A percentile compares a stretch with the other conserved stretches of the same genome.
Evolutionary conservation across 2,329 filamentous ascomycete species (phyloP).

Genomic region (Gyromitra esculenta): DNA sequence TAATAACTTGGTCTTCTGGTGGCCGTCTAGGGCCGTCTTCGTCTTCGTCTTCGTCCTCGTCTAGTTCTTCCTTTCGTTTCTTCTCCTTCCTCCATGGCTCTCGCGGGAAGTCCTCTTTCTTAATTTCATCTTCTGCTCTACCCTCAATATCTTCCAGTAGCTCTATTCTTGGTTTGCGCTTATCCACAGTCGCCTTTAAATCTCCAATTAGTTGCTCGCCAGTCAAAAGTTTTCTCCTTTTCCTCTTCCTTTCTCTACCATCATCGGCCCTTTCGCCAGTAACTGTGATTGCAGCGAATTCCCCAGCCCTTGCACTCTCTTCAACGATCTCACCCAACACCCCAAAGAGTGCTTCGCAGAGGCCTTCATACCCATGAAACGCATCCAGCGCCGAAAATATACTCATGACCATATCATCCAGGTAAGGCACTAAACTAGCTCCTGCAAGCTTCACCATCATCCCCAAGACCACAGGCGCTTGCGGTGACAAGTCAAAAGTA

Average conservation of each 20-base stretch:
- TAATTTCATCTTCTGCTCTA: slow-evolving; percentile 60
- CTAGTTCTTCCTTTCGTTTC: slow-evolving; percentile 57
- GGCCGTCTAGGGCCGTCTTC: slow-evolving; percentile 60
- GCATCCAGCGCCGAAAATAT: slow-evolving; percentile 94
- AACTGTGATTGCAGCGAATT: slow-evolving; percentile 63
- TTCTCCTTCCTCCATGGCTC: slow-evolving; percentile 61
- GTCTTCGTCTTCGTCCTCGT: slow-evolving; percentile 60
- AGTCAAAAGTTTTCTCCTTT: slow-evolving; percentile 42
- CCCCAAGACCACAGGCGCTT: slow-evolving; percentile 85
- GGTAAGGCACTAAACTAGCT: slow-evolving; percentile 79
- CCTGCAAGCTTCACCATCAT: slow-evolving; percentile 96
- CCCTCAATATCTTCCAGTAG: slow-evolving; percentile 18
- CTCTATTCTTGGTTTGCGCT: slow-evolving; percentile 26
- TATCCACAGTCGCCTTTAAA: slow-evolving; percentile 17
- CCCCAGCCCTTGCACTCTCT: slow-evolving; percentile 73
- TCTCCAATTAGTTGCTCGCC: slow-evolving; percentile 50
- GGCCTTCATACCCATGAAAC: slow-evolving; percentile 88
- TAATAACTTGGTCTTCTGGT: slow-evolving; percentile 67
- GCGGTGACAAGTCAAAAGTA: slow-evolving; percentile 88
- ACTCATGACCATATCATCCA: slow-evolving; percentile 89
- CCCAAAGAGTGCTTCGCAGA: slow-evolving; percentile 85
- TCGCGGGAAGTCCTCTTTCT: slow-evolving; percentile 58
- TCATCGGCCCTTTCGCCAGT: slow-evolving; percentile 54
- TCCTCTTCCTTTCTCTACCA: background rate
- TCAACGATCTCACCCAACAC: slow-evolving; percentile 84